Conservation (phyloP, 805 yeast species). For the Hanseniaspora occidentalis region DNA sequence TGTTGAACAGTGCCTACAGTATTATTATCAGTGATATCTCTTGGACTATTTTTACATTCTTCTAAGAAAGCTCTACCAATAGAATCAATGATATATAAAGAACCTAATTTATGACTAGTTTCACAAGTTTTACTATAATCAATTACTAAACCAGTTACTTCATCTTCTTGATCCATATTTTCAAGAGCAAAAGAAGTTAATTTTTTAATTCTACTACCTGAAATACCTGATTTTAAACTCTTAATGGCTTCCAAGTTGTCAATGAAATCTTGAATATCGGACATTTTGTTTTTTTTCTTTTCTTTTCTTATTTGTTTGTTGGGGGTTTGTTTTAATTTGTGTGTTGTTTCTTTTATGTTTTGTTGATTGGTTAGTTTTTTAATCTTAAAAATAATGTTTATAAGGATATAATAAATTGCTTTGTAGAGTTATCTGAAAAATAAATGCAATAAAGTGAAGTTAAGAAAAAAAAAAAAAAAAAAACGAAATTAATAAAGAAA, state of each 20-base stretch:
- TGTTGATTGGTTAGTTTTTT: background rate
- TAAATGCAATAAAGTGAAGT: no score
- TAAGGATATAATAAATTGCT: background rate
- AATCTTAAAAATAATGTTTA: background rate
- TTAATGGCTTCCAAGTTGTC: conserved; percentile 30
- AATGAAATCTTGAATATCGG: conserved; percentile 26
- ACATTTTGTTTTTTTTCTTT: conserved; percentile 11
- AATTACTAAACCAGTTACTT: conserved; percentile 17
- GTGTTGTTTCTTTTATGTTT: background rate
- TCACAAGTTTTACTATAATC: conserved; percentile 57
- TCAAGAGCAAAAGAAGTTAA: conserved; percentile 67
- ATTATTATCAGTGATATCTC: conserved; percentile 30
- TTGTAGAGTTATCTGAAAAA: no score
- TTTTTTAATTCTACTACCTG: conserved; percentile 87
- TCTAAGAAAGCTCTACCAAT: conserved; percentile 77
- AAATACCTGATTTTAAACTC: conserved; percentile 72
- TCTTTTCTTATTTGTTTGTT: background rate
- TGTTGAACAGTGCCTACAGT: conserved; percentile 60
- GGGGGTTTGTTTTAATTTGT: background rate
- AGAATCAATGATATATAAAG: conserved; percentile 84
- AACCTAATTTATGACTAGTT: conserved; percentile 76
- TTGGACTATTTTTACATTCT: conserved; percentile 34
- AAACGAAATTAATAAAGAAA: no score
- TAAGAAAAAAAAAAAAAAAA: no score
- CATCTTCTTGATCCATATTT: conserved; percentile 35